A percentile compares a stretch with the other conserved stretches of the same genome.
Conservation (phyloP, 768 basidiomycete species). For the Guyanaporus albipodus region DNA sequence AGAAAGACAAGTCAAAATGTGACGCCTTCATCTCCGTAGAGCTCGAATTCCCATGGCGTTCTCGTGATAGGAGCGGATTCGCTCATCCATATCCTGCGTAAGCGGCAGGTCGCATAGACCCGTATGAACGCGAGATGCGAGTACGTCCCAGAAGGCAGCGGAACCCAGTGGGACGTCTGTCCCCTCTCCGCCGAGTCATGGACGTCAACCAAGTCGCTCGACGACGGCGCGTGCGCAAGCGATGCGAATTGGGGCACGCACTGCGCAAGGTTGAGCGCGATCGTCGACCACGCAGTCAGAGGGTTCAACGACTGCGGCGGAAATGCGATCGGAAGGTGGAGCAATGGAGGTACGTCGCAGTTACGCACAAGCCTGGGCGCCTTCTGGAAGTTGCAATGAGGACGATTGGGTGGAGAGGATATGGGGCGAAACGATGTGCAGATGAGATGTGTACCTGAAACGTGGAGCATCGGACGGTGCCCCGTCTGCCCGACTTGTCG, state of each 20-base stretch:
- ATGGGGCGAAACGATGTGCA: too few species aligned
- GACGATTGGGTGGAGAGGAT: too few species aligned
- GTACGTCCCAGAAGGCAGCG: conserved; percentile 50
- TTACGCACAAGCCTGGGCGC: conserved; percentile 47
- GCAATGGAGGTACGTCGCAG: conserved; percentile 44
- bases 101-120: conserved; percentile 73
- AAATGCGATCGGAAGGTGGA: conserved; percentile 70
- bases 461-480: conserved; percentile 66
- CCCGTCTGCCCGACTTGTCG: conserved; percentile 56
- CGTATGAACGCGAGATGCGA: conserved; percentile 70
- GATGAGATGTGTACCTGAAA: conserved; percentile 58
- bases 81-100: conserved; percentile 75
- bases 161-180: conserved; percentile 15
- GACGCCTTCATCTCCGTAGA: conserved; percentile 45
- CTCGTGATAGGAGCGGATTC: conserved; percentile 49
- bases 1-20: neutral
- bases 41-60: conserved; percentile 73
- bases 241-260: conserved; percentile 62
- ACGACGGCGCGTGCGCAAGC: conserved; percentile 29
- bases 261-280: conserved; percentile 56
- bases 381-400: conserved; percentile 39
- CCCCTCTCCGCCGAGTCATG: conserved; percentile 22
- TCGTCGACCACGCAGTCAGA: conserved; percentile 67
- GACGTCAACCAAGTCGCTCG: conserved; percentile 20
- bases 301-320: conserved; percentile 50